phyloP scores from a whole-genome alignment of 108 stramenopile genomes.

The Pseudonitzschia multiseries region DNA sequence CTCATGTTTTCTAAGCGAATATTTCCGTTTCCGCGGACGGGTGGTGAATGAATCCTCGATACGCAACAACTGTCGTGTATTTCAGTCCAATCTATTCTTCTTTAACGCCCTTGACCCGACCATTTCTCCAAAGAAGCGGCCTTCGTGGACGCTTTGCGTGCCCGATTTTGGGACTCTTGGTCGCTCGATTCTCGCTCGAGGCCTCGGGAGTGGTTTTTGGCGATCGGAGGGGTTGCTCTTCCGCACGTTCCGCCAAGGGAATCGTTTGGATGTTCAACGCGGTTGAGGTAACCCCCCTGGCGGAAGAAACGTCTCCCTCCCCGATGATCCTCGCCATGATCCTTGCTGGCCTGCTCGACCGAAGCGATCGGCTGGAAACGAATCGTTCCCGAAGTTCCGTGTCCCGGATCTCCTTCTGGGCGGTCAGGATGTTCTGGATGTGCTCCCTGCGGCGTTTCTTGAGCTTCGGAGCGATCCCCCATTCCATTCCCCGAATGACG shows the following conservation, averaged over 20 bases:
- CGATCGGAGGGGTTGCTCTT: no score
- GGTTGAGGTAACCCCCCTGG: background rate
- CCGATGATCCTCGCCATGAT: constrained; percentile 30
- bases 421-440: constrained; percentile 16
- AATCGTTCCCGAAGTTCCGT: constrained; percentile 21
- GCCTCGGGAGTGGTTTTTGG: background rate
- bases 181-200: background rate
- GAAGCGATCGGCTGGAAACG: constrained; percentile 20
- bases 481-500: constrained; percentile 26
- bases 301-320: constrained; percentile 23
- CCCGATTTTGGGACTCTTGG: background rate
- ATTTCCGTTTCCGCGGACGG: no score
- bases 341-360: constrained; percentile 22
- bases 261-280: background rate
- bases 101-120: background rate
- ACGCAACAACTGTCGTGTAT: no score
- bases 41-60: no score
- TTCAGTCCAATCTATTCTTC: background rate
- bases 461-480: constrained; percentile 20
- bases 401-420: constrained; percentile 16
- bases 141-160: background rate
- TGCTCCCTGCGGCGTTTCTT: constrained; percentile 21
- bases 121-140: constrained; percentile 1
- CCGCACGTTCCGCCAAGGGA: no score
- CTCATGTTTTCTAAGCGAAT: no score